phyloP scores from a whole-genome alignment of 1,284 basidiomycete genomes.

The Phlebopus sp. region DNA sequence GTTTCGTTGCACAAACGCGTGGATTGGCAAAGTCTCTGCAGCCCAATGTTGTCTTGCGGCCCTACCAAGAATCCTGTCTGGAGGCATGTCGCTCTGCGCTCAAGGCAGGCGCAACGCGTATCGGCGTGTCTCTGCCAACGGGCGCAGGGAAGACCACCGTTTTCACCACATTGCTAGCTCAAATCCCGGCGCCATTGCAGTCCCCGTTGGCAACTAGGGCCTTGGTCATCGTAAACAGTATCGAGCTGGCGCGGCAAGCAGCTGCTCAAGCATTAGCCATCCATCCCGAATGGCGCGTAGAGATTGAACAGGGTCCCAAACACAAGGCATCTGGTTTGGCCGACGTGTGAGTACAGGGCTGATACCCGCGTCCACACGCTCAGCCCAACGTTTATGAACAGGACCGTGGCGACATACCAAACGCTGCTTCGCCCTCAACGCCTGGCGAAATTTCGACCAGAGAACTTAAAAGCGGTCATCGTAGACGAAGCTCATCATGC shows the following conservation, averaged over 20 bases:
- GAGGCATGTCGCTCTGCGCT: slow-evolving; percentile 77
- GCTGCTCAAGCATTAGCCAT: slow-evolving; percentile 68
- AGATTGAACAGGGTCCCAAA: slow-evolving; percentile 87
- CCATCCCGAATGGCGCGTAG: slow-evolving; percentile 76
- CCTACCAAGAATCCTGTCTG: slow-evolving; percentile 90
- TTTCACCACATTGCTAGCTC: slow-evolving; percentile 78
- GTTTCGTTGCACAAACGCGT: slow-evolving; percentile 7
- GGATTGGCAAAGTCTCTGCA: slow-evolving; percentile 2
- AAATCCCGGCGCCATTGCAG: slow-evolving; percentile 44
- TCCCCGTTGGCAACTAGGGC: slow-evolving; percentile 51
- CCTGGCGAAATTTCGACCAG: slow-evolving; percentile 78
- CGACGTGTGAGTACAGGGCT: slow-evolving; percentile 64
- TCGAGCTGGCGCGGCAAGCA: slow-evolving; percentile 88
- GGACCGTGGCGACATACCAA: slow-evolving; percentile 92
- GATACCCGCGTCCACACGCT: background rate
- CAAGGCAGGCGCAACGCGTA: slow-evolving; percentile 58
- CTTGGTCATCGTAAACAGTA: slow-evolving; percentile 83
- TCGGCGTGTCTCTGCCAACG: slow-evolving; percentile 92
- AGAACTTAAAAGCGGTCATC: slow-evolving; percentile 75
- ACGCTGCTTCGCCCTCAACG: slow-evolving; percentile 70
- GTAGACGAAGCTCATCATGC: slow-evolving; percentile 97
- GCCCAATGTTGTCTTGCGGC: slow-evolving; percentile 51
- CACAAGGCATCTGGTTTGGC: slow-evolving; percentile 77
- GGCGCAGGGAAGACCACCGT: slow-evolving; percentile 94
- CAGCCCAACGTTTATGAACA: slow-evolving; percentile 27